These are phyloP conservation scores for Fonsecaea multimorphosa DNA, from an alignment of 2,329 filamentous ascomycete genomes.

Conservation along the genomic window DNA sequence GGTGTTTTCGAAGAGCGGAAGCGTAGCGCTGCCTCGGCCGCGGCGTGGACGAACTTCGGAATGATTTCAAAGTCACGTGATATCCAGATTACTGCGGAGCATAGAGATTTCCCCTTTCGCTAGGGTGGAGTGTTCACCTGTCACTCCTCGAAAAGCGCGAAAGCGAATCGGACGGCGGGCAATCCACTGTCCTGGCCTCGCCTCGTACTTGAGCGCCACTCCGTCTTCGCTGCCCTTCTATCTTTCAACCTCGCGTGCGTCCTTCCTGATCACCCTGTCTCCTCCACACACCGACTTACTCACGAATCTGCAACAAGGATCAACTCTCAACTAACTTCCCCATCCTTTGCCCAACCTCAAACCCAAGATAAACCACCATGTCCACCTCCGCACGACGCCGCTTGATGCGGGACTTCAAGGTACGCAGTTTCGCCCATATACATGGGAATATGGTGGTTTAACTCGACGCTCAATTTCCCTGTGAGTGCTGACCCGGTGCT, in stretches of 20 bases:
- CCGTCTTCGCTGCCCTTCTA: slow-evolving; percentile 3
- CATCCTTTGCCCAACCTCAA: neutral
- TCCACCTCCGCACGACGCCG: slow-evolving; percentile 94
- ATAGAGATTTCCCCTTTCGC: neutral
- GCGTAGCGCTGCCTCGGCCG: slow-evolving; percentile 8
- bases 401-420: slow-evolving; percentile 99
- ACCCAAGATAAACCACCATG: slow-evolving; percentile 59
- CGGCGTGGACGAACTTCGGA: slow-evolving; percentile 12
- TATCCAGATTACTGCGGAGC: no score
- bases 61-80: slow-evolving; percentile 1
- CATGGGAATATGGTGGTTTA: neutral
- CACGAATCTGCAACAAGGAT: neutral
- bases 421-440: slow-evolving; percentile 50
- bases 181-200: neutral
- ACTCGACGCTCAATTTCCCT: neutral
- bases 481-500: slow-evolving; percentile 1
- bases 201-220: slow-evolving; percentile 9
- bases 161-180: neutral
- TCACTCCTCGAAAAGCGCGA: slow-evolving; percentile 4
- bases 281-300: neutral
- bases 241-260: slow-evolving; percentile 18
- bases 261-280: neutral
- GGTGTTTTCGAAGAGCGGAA: slow-evolving; percentile 10
- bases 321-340: neutral
- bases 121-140: slow-evolving; percentile 6